Conservation (phyloP, 352 stramenopile species). For the Globisporangium abappressorium region DNA sequence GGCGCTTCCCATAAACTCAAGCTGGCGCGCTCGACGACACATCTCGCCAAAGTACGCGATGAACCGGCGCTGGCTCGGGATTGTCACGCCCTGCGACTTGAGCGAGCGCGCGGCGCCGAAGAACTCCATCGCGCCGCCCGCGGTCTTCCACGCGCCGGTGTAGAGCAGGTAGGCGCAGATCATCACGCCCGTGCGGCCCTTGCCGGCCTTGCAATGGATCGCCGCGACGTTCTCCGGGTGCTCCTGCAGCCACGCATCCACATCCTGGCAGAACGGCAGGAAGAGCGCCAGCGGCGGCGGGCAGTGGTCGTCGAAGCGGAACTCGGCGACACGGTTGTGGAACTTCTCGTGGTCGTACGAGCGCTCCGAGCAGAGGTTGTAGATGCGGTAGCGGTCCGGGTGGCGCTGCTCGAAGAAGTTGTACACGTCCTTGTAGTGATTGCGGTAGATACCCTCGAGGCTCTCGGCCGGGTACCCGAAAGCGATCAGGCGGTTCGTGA, state of each 20-base stretch:
- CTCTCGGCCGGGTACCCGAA: constrained; percentile 88
- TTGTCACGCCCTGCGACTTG: constrained; percentile 82
- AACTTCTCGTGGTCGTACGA: constrained; percentile 81
- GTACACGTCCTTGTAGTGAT: constrained; percentile 88
- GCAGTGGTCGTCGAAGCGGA: constrained; percentile 87
- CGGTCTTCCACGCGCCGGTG: constrained; percentile 50
- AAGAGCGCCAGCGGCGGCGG: constrained; percentile 75
- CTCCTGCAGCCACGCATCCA: constrained; percentile 48
- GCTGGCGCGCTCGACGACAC: constrained; percentile 28
- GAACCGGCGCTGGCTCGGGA: constrained; percentile 77
- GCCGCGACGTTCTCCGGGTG: constrained; percentile 77
- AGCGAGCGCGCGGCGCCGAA: constrained; percentile 69
- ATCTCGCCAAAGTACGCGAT: constrained; percentile 69
- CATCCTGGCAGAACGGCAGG: constrained; percentile 62
- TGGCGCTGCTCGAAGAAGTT: constrained; percentile 89
- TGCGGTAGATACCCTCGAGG: constrained; percentile 87
- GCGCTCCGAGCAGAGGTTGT: constrained; percentile 90
- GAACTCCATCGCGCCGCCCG: constrained; percentile 60
- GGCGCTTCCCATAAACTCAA: background rate
- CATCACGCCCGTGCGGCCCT: constrained; percentile 90
- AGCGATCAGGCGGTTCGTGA: constrained; percentile 83
- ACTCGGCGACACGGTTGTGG: constrained; percentile 67
- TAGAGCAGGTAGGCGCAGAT: constrained; percentile 79
- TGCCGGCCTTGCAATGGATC: constrained; percentile 91
- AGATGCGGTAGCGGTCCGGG: constrained; percentile 78